Conservation (phyloP, 2,329 filamentous ascomycete genomes). For the Claviceps maximensis region DNA sequence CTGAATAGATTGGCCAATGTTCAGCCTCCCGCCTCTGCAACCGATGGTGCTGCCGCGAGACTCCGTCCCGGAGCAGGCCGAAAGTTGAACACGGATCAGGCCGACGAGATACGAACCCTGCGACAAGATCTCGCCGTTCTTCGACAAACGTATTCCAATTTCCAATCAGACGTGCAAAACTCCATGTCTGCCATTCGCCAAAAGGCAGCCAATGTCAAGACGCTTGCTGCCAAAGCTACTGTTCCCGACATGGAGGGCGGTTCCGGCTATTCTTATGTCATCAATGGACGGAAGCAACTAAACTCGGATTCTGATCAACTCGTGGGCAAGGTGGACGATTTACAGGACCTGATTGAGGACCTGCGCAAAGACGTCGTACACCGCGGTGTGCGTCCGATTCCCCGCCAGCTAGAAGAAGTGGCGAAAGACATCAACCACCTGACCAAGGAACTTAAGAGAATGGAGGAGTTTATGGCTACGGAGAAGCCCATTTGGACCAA, state of each 20-base stretch:
- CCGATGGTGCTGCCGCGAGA: conserved; percentile 26
- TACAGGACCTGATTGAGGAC: conserved; percentile 95
- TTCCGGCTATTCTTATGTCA: conserved; percentile 75
- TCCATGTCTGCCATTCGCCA: conserved; percentile 74
- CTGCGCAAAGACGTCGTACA: conserved; percentile 92
- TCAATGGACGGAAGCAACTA: conserved; percentile 73
- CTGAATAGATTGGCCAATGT: conserved; percentile 49
- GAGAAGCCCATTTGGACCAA: conserved; percentile 98
- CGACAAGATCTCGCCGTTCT: conserved; percentile 82
- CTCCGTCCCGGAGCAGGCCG: conserved; percentile 19
- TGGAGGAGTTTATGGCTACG: conserved; percentile 80
- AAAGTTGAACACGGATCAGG: conserved; percentile 45
- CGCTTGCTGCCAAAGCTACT: conserved; percentile 54
- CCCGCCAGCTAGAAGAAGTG: conserved; percentile 77
- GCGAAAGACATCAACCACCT: conserved; percentile 76
- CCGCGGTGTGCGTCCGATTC: conserved; percentile 80
- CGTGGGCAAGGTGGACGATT: conserved; percentile 83
- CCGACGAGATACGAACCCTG: conserved; percentile 68
- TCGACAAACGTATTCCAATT: conserved; percentile 84
- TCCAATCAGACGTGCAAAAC: conserved; percentile 74
- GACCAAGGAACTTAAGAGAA: conserved; percentile 77
- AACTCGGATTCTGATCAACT: conserved; percentile 80
- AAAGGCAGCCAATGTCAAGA: conserved; percentile 74
- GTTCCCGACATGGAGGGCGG: conserved; percentile 63
- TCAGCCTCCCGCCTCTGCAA: conserved; percentile 28